Evolutionary conservation across 352 stramenopile genomes (phyloP), one percentile per base, ranked within the genome.

Genomic region (Phytophthora fragariae): DNA sequence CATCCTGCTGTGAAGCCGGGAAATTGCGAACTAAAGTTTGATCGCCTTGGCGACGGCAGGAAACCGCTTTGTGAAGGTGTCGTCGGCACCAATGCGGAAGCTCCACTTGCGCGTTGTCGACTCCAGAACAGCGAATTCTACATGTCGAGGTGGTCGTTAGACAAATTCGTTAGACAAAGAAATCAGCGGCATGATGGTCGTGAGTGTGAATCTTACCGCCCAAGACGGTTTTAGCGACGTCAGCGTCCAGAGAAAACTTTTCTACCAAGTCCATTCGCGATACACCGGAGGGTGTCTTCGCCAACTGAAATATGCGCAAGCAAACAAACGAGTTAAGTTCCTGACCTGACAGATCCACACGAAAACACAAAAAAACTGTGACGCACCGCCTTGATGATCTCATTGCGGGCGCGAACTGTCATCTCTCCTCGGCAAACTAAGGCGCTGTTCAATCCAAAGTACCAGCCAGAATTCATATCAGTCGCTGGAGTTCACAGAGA

Each of bases 311-410:
- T 41, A 14, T 41, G 1, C 41, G 7, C 41, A 49, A 49, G 3
- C 10, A 27, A 46, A 50, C 29, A 15, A 66, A 57, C 24, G 31
- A 39, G 3, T 24, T 68, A 31, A 76, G 27, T 49, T 58, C 61
- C 4, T 29, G 17, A 46, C 37, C 35, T 15, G n/a, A 39, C 10
- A 53, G 10, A 61, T 12, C 53, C 33, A 58, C 6, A 64, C 50
- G 39, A 5, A 55, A 35, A 17, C 11, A 5, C 8, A 11, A 37
- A 3, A 37, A 12, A 47, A 67, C 47, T 46, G 44, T 50, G 50
- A 74, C 64, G 46, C 75, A 91, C 84, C 73, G 87, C 79, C 44
- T 85, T 76, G 21, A 90, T 70, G 65, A 92, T 88, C 53, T 74
- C 61, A 57, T 90, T 77, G 39, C 85, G 80, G 46, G 76, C 71